Percentiles rank a stretch among this genome's conserved stretches.
phyloP scores from a whole-genome alignment of 352 stramenopile genomes.

The Blastocystis sp. region DNA sequence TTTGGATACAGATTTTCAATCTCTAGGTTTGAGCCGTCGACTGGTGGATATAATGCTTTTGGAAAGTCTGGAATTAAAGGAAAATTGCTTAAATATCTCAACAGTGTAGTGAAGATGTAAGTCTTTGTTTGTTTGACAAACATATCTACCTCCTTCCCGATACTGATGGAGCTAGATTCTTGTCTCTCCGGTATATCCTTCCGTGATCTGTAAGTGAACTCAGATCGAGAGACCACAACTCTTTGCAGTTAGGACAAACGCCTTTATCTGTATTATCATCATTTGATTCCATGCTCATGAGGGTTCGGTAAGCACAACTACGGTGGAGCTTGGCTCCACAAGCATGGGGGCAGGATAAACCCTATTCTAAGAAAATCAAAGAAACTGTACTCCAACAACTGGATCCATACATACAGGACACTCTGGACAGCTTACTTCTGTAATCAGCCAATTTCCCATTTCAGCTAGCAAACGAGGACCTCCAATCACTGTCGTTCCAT shows the following conservation, averaged over 20 bases:
- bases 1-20: not conserved
- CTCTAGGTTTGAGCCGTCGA: not conserved
- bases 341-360: not conserved
- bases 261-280: slow-evolving; percentile 5
- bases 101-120: not conserved
- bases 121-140: too few species aligned
- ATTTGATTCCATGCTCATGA: not conserved
- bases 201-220: not conserved
- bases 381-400: not conserved
- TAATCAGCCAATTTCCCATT: slow-evolving; percentile 39
- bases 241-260: not conserved
- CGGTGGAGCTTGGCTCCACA: not conserved
- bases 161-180: not conserved
- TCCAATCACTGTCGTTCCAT: not conserved
- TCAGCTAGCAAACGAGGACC: not conserved
- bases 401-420: slow-evolving; percentile 52
- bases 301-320: not conserved
- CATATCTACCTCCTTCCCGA: too few species aligned
- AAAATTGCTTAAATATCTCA: slow-evolving; percentile 13
- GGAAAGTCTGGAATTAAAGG: not conserved
- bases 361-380: not conserved
- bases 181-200: not conserved
- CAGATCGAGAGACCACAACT: not conserved
- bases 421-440: not conserved
- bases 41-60: not conserved